Percentiles rank a stretch among this genome's conserved stretches.
Evolutionary conservation across 2,329 filamentous ascomycete genomes (phyloP).

Genomic region (Alternaria infectoria): DNA sequence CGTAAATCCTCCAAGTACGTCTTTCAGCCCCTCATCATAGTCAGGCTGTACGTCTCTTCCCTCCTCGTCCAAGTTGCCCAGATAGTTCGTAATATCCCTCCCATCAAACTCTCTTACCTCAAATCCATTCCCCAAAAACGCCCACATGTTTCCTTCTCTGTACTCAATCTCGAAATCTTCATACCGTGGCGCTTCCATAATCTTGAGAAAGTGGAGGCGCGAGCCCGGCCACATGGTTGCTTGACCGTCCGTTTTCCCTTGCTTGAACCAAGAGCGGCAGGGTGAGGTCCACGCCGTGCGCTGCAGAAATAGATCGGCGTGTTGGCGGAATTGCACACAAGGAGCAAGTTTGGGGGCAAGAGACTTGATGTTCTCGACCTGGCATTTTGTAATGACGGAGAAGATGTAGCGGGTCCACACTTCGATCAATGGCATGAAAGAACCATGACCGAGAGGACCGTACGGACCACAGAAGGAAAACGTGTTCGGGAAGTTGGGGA

Average conservation of each 20-base stretch:
- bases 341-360: conserved; percentile 21
- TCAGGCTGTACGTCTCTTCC: conserved; percentile 50
- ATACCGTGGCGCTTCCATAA: conserved; percentile 25
- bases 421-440: conserved; percentile 34
- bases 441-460: conserved; percentile 29
- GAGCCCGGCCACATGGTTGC: conserved; percentile 31
- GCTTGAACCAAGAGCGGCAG: conserved; percentile 34
- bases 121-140: conserved; percentile 45
- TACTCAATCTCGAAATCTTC: conserved; percentile 35
- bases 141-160: conserved; percentile 25
- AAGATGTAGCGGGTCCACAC: conserved; percentile 34
- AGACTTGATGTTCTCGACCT: conserved; percentile 32
- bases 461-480: conserved; percentile 51
- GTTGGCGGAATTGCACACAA: conserved; percentile 22
- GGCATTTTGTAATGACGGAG: conserved; percentile 27
- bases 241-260: conserved; percentile 28
- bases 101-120: conserved; percentile 55
- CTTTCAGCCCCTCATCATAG: conserved; percentile 49
- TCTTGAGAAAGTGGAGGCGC: conserved; percentile 31
- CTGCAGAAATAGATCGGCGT: conserved; percentile 31
- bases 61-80: conserved; percentile 48
- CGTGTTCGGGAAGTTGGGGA: conserved; percentile 54
- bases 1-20: conserved; percentile 46
- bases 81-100: conserved; percentile 56
- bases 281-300: conserved; percentile 34